These are phyloP conservation scores for Colletotrichum sp. DNA, from an alignment of 2,329 filamentous ascomycete species.

Conservation along the genomic window DNA sequence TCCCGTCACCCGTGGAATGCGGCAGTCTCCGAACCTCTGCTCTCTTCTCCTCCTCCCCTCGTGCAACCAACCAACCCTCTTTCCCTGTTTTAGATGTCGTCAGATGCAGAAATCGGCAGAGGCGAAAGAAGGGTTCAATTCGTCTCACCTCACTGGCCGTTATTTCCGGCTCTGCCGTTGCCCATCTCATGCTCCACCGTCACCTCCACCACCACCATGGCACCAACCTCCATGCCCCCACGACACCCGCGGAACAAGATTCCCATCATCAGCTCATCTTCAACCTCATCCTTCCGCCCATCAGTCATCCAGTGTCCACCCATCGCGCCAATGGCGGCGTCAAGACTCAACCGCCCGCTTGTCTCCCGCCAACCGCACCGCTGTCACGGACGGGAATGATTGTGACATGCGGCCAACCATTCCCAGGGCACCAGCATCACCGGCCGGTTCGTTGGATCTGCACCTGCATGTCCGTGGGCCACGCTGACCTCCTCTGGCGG, in stretches of 20 bases:
- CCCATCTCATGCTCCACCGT: not conserved
- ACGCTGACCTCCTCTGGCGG: not conserved
- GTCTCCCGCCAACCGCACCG: not conserved
- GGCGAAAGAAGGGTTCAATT: not conserved
- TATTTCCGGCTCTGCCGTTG: slow-evolving; percentile 1
- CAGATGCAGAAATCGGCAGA: not conserved
- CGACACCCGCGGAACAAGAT: not conserved
- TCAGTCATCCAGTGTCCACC: not conserved
- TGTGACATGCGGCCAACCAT: slow-evolving; percentile 5
- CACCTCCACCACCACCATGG: not conserved
- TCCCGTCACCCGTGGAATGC: not conserved
- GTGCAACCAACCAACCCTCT: not conserved
- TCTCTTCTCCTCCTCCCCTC: not conserved
- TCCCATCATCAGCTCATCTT: not conserved
- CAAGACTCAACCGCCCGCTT: not conserved
- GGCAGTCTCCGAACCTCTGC: not conserved
- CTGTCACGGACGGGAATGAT: slow-evolving; percentile 1
- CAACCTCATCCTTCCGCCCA: not conserved
- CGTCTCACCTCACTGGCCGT: not conserved
- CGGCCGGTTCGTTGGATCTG: slow-evolving; percentile 2
- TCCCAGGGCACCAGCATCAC: not conserved
- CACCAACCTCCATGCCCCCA: not conserved
- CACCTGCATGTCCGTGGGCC: not conserved
- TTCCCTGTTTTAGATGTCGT: not conserved
- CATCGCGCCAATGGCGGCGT: not conserved